A percentile compares a stretch with the other conserved stretches of the same genome.
phyloP scores from a whole-genome alignment of 805 yeast species.

The Lipomyces sp. region DNA sequence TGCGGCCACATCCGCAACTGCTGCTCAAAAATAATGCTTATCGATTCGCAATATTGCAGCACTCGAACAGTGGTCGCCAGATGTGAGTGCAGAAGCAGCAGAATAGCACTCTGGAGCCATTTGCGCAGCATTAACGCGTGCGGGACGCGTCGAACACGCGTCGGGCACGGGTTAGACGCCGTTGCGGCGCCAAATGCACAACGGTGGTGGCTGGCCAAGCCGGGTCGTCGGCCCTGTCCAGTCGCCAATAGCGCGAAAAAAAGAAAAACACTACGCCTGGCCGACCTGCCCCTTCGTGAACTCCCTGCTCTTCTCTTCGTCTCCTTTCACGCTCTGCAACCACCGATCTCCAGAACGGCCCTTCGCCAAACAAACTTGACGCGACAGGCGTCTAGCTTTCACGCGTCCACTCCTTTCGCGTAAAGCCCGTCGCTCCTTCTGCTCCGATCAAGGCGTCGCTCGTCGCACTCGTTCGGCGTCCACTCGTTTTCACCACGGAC shows the following conservation, averaged over 20 bases:
- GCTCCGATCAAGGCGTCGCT: background rate
- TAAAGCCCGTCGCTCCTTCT: background rate
- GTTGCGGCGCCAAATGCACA: background rate
- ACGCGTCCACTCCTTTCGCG: constrained; percentile 9
- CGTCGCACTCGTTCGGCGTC: background rate
- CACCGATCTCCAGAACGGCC: background rate
- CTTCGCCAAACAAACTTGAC: background rate
- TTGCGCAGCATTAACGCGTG: background rate
- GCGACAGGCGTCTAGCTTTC: constrained; percentile 1
- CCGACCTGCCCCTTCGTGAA: background rate
- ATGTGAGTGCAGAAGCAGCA: too few species aligned
- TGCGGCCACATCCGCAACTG: too few species aligned
- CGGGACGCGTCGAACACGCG: background rate
- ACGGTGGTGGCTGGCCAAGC: background rate
- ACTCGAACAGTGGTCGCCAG: too few species aligned
- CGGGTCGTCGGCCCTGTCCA: background rate
- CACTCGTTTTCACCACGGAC: background rate
- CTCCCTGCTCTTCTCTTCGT: background rate
- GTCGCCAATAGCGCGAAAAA: background rate
- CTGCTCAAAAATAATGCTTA: too few species aligned
- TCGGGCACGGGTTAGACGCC: too few species aligned
- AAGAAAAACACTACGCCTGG: background rate
- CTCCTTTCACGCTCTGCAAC: background rate
- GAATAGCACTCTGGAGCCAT: too few species aligned
- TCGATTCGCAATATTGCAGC: too few species aligned